These are phyloP conservation scores for Podaxis carcinomalis DNA, from an alignment of 768 basidiomycete genomes.

Conservation along the genomic window DNA sequence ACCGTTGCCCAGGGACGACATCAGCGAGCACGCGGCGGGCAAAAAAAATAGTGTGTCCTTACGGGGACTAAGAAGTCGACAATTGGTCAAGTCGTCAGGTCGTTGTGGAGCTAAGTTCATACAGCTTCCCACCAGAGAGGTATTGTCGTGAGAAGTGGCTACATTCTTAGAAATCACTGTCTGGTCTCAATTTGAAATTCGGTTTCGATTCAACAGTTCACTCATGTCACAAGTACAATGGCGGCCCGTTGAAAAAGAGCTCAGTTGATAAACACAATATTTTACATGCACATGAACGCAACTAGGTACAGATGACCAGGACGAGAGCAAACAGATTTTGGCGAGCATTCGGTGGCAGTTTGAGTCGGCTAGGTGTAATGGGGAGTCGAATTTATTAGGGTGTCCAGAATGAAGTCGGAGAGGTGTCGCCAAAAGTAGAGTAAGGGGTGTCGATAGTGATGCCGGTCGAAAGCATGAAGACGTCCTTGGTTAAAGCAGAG, in stretches of 20 bases:
- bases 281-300: slow-evolving; percentile 6
- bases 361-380: neutral
- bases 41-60: neutral
- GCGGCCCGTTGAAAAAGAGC: neutral
- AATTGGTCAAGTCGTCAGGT: neutral
- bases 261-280: neutral
- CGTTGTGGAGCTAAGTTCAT: neutral
- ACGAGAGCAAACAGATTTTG: neutral
- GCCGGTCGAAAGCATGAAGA: neutral
- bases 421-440: slow-evolving; percentile 4
- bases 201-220: too few species aligned
- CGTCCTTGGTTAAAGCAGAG: neutral
- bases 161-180: neutral
- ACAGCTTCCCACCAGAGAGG: neutral
- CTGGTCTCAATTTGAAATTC: too few species aligned
- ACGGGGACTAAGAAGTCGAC: slow-evolving; percentile 4
- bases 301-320: slow-evolving; percentile 3
- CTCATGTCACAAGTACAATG: neutral
- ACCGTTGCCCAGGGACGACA: neutral
- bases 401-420: neutral
- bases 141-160: neutral
- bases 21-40: neutral
- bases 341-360: neutral
- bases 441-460: neutral
- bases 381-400: neutral